Evolutionary conservation across 2,329 filamentous ascomycete species (phyloP).

Genomic region (Grosmannia huntii): DNA sequence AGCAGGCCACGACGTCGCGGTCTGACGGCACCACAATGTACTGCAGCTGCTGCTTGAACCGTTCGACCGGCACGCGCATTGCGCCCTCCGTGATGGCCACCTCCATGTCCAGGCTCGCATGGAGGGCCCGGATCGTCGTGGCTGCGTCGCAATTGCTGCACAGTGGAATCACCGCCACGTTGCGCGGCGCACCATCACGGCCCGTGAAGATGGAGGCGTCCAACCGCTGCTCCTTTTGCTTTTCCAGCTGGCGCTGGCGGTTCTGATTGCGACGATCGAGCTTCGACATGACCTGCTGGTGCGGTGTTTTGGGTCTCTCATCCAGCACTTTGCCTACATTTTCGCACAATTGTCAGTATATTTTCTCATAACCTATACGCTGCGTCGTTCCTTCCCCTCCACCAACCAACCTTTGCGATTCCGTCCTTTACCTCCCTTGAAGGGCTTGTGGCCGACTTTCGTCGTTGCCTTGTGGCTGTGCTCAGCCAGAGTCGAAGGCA

Average conservation of each 20-base stretch:
- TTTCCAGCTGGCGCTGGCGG: slow-evolving; percentile 74
- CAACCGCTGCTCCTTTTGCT: slow-evolving; percentile 71
- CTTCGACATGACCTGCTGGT: slow-evolving; percentile 96
- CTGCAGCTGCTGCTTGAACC: slow-evolving; percentile 90
- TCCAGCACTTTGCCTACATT: slow-evolving; percentile 59
- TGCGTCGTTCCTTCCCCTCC: neutral
- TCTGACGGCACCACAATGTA: slow-evolving; percentile 55
- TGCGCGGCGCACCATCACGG: slow-evolving; percentile 71
- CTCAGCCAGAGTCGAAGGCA: slow-evolving; percentile 29
- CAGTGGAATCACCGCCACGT: slow-evolving; percentile 79
- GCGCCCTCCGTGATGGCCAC: slow-evolving; percentile 40
- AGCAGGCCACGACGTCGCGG: slow-evolving; percentile 59
- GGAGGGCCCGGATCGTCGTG: slow-evolving; percentile 57
- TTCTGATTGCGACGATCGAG: slow-evolving; percentile 90
- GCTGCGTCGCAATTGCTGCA: slow-evolving; percentile 58
- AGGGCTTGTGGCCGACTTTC: slow-evolving; percentile 76
- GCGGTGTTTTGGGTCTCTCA: slow-evolving; percentile 75
- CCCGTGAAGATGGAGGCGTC: slow-evolving; percentile 76
- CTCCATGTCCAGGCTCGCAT: slow-evolving; percentile 67
- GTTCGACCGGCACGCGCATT: slow-evolving; percentile 58
- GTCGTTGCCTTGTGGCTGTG: slow-evolving; percentile 91
- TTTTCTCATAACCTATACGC: neutral
- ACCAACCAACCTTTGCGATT: slow-evolving; percentile 12
- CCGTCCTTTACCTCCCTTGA: slow-evolving; percentile 78
- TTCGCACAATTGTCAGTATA: neutral